A percentile compares a stretch with the other conserved stretches of the same genome.
Evolutionary conservation across 1,139 yeast genomes (phyloP).

Genomic region (Saccharomyces hybrid): DNA sequence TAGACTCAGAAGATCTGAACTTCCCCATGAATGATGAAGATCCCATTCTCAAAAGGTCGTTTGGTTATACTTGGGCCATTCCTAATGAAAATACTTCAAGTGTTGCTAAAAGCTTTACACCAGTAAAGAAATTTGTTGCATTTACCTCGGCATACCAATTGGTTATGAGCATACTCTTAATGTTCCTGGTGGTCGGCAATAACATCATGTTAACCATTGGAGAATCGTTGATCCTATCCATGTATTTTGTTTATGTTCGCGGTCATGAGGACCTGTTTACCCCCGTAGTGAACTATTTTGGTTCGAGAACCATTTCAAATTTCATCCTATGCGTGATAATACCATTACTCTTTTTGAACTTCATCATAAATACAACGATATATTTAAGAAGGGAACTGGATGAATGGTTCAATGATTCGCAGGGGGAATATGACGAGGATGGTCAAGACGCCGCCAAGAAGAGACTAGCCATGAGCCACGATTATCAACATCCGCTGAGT

Average conservation of each 20-base stretch:
- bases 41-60: conserved; percentile 1
- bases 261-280: conserved; percentile 27
- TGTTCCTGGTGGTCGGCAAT: conserved; percentile 14
- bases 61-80: conserved; percentile 3
- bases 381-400: conserved; percentile 5
- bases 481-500: not conserved
- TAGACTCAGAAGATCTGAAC: not conserved
- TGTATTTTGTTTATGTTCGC: conserved; percentile 31
- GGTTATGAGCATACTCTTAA: not conserved
- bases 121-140: not conserved
- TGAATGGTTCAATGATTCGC: conserved; percentile 4
- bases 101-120: not conserved
- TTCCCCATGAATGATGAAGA: not conserved
- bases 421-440: not conserved
- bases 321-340: conserved; percentile 19
- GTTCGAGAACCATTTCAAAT: conserved; percentile 17
- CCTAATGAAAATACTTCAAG: not conserved
- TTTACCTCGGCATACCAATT: not conserved
- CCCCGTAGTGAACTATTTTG: conserved; percentile 26
- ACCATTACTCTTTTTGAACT: conserved; percentile 22
- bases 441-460: not conserved
- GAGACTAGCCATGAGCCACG: not conserved
- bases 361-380: conserved; percentile 15
- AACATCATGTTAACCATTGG: conserved; percentile 23
- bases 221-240: conserved; percentile 26